A percentile compares a stretch with the other conserved stretches of the same genome.
phyloP scores from a whole-genome alignment of 257 asterid genomes.

The Nyctanthes arbortristis region DNA sequence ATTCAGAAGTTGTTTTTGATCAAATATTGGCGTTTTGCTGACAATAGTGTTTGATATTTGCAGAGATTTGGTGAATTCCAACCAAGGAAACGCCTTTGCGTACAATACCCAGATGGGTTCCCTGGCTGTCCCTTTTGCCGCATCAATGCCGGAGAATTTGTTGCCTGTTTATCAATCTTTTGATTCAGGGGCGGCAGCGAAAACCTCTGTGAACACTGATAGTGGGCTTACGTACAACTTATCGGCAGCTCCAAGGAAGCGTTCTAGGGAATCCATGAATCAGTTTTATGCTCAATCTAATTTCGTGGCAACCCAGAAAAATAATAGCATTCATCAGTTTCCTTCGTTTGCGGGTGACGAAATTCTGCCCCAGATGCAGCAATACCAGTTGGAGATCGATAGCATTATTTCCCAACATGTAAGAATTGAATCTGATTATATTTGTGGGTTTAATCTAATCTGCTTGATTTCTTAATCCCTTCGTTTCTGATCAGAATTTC shows the following conservation, averaged over 20 bases:
- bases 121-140: constrained; percentile 28
- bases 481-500: neutral
- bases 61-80: constrained; percentile 40
- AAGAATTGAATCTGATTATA: constrained; percentile 13
- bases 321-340: constrained; percentile 15
- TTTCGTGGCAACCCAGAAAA: constrained; percentile 23
- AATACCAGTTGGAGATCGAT: constrained; percentile 61
- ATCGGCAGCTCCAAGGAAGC: constrained; percentile 45
- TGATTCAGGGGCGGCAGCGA: constrained; percentile 46
- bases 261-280: constrained; percentile 47
- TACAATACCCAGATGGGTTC: constrained; percentile 44
- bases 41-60: neutral
- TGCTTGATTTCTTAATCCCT: neutral
- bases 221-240: constrained; percentile 53
- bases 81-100: constrained; percentile 22
- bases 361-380: constrained; percentile 49
- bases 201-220: constrained; percentile 58
- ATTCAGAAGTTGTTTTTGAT: too few species aligned
- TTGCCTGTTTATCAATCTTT: constrained; percentile 33
- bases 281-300: constrained; percentile 28
- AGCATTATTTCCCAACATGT: constrained; percentile 65
- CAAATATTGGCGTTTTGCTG: too few species aligned
- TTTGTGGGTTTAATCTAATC: neutral
- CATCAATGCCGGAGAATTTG: constrained; percentile 35
- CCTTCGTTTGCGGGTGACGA: constrained; percentile 41